Percentiles rank a stretch among this genome's conserved stretches.
These are phyloP conservation scores for Craterostigma plantagineum DNA, from an alignment of 257 asterid genomes.

Conservation along the genomic window DNA sequence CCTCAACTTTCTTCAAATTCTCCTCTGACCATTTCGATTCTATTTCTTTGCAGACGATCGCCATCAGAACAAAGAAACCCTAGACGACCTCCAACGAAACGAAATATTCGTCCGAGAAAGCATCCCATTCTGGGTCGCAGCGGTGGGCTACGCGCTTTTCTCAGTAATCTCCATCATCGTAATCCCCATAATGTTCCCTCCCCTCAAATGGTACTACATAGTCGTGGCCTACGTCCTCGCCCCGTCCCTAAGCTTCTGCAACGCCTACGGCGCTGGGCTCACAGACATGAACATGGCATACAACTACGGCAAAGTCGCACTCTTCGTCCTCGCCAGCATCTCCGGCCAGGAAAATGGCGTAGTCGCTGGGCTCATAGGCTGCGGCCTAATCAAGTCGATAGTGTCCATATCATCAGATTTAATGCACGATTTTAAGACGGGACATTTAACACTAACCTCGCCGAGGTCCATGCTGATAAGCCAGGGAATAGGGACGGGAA, in stretches of 20 bases:
- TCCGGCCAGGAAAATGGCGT: conserved; percentile 71
- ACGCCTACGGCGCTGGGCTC: conserved; percentile 73
- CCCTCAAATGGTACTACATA: conserved; percentile 71
- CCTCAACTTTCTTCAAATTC: too few relatives aligned
- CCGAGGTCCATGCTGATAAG: conserved; percentile 64
- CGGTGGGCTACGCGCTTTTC: conserved; percentile 10
- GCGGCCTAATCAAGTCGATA: conserved; percentile 63
- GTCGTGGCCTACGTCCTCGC: conserved; percentile 47
- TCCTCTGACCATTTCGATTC: too few relatives aligned
- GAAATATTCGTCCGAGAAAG: conserved; percentile 15
- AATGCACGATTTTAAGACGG: conserved; percentile 79
- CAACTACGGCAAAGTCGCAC: conserved; percentile 82
- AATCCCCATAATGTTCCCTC: conserved; percentile 50
- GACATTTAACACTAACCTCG: conserved; percentile 51
- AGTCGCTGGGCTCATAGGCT: conserved; percentile 61
- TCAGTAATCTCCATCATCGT: conserved; percentile 24
- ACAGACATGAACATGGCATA: conserved; percentile 79
- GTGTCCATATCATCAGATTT: conserved; percentile 38
- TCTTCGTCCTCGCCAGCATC: conserved; percentile 54
- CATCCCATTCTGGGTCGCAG: conserved; percentile 18
- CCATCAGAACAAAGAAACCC: conserved; percentile 3
- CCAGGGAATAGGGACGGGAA: conserved; percentile 60
- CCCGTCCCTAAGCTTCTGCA: conserved; percentile 82
- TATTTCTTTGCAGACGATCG: not conserved
- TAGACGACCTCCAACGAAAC: not conserved